phyloP scores from a whole-genome alignment of 768 basidiomycete genomes.

The Lentinula boryana region DNA sequence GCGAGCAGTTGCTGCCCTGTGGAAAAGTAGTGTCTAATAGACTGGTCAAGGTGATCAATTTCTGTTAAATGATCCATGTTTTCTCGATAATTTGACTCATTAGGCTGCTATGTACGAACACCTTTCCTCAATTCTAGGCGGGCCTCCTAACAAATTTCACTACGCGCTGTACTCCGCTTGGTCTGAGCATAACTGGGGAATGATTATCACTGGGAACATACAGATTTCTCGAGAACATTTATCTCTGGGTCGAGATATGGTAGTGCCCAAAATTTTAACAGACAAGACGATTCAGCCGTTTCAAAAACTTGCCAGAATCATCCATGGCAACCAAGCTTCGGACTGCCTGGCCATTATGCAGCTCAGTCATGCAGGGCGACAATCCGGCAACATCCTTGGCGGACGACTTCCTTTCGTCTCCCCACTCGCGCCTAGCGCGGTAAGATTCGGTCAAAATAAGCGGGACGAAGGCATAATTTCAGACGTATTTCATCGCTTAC shows the following conservation, averaged over 20 bases:
- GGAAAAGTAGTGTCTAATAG: conserved; percentile 39
- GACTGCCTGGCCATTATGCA: conserved; percentile 68
- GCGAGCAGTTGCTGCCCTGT: conserved; percentile 26
- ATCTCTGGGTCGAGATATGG: conserved; percentile 64
- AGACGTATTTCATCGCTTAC: conserved; percentile 31
- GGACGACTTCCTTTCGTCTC: conserved; percentile 55
- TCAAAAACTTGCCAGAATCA: conserved; percentile 38
- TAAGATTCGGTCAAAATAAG: conserved; percentile 36
- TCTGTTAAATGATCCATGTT: too few relatives aligned
- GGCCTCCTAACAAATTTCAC: conserved; percentile 66
- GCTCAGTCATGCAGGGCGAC: conserved; percentile 77
- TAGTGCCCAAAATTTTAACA: conserved; percentile 43
- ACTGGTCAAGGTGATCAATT: conserved; percentile 43
- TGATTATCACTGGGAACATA: conserved; percentile 84
- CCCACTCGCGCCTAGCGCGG: conserved; percentile 68
- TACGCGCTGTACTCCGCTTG: conserved; percentile 65
- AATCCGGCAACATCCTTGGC: conserved; percentile 69
- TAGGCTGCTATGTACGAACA: conserved; percentile 93
- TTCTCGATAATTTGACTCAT: background rate
- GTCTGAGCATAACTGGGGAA: conserved; percentile 77
- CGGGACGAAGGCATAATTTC: conserved; percentile 23
- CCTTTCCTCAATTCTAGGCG: conserved; percentile 57
- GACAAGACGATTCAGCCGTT: conserved; percentile 45
- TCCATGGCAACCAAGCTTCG: conserved; percentile 27
- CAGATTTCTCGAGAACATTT: conserved; percentile 62